Conservation (phyloP, 1,284 basidiomycete species). For the Ganoderma resinaceum region DNA sequence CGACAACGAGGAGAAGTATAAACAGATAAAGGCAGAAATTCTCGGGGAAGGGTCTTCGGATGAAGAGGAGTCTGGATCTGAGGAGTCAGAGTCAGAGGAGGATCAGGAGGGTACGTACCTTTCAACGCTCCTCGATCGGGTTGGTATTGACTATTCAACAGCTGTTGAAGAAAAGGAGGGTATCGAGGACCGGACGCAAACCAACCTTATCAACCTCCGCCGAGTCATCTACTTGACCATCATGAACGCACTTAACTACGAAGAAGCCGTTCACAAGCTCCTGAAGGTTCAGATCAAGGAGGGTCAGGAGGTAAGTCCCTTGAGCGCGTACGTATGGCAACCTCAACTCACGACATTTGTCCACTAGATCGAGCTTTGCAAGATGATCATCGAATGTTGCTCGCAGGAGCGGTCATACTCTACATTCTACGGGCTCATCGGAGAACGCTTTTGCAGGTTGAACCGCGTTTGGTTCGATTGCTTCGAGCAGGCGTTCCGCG, state of each 20-base stretch:
- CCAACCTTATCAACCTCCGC: conserved; percentile 94
- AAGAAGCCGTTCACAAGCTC: conserved; percentile 98
- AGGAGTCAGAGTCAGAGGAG: conserved; percentile 63
- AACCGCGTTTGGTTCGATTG: conserved; percentile 93
- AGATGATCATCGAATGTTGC: conserved; percentile 99
- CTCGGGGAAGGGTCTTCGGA: conserved; percentile 83
- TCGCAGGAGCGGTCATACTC: conserved; percentile 98
- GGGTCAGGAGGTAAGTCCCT: conserved; percentile 82
- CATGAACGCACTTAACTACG: conserved; percentile 98
- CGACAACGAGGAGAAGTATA: conserved; percentile 95
- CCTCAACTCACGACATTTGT: conserved; percentile 8
- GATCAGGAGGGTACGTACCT: conserved; percentile 56
- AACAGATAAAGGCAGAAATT: conserved; percentile 92
- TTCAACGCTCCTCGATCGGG: conserved; percentile 1
- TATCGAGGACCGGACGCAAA: conserved; percentile 95
- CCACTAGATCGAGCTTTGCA: conserved; percentile 88
- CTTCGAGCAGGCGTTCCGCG: conserved; percentile 88
- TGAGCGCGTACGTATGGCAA: background rate
- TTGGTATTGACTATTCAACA: conserved; percentile 35
- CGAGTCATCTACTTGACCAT: conserved; percentile 97
- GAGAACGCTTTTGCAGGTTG: conserved; percentile 96
- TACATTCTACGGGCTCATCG: conserved; percentile 94
- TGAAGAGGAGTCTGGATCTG: conserved; percentile 71
- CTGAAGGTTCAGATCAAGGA: conserved; percentile 92
- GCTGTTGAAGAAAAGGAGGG: conserved; percentile 81